Base-by-base conservation (phyloP, 1,139 yeast species). In the Saccharomyces hybrid region DNA sequence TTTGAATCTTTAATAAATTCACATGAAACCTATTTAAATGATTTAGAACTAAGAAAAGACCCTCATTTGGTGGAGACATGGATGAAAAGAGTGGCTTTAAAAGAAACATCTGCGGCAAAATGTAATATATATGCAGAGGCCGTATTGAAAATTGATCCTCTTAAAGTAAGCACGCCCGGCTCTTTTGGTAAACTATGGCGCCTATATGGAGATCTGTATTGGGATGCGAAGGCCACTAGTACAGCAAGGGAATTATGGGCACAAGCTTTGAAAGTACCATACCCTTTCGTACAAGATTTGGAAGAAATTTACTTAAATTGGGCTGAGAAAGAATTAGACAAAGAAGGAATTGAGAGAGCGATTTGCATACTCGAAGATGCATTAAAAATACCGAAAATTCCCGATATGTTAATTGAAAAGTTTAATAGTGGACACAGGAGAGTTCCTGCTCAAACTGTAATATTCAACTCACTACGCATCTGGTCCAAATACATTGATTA, bases 401-500 rank as follows among this genome's bases (percentile, higher is more conserved):
- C 66, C 5, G 64, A 61, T 27, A 46, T 55, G 2, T n/a, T 63
- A 31, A 57, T 66, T 19, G 68, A 64, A 26, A 59, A 58, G 14
- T 67, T 55, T 38, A 62, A 66, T 47, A 52, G 56, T 16, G 54
- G 64, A 25, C 57, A 67, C 52, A 70, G 72, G n/a, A 64, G 73
- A 0, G 57, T 76, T 1, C 73, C 84, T 5, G 80, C 87, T 0
- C 89, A 86, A 59, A 73, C 78, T 32, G 71, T 88, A 27, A 64
- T 86, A 3, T 83, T 80, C 64, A 83, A 81, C 61, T 82, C 88
- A 3, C 72, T 75, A 51, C 80, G 79, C 55, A 69, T 89, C 3
- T 90, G 97, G 97, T 72, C 80, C 6, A 81, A 82, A 58, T 88
- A 87, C 65, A 70, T 89, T 38, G 97, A 89, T 63, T 69, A 88